phyloP scores from a whole-genome alignment of 2,329 filamentous ascomycete species.

The Venturia asperata region DNA sequence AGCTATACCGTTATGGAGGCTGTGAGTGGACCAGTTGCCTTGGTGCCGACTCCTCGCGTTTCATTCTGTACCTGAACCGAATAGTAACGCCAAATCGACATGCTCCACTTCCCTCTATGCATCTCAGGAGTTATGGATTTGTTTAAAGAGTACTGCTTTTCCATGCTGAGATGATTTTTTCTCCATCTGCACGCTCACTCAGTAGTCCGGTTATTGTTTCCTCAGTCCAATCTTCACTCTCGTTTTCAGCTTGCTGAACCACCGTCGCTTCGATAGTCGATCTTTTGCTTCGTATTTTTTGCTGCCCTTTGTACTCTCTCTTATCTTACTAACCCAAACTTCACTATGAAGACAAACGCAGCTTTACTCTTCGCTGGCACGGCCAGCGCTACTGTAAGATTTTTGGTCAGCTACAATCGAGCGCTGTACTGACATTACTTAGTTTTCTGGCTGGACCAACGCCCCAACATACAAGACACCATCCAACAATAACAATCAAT shows the following conservation, averaged over 20 bases:
- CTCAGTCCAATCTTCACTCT: slow-evolving; percentile 10
- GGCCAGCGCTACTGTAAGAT: slow-evolving; percentile 9
- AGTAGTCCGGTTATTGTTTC: not conserved
- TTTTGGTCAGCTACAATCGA: not conserved
- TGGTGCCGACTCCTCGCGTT: not conserved
- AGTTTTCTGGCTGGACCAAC: slow-evolving; percentile 39
- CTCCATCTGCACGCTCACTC: not conserved
- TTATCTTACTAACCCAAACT: slow-evolving; percentile 1
- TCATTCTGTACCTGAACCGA: not conserved
- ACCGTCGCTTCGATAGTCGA: slow-evolving; percentile 12
- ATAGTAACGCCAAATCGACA: not conserved
- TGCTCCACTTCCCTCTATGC: slow-evolving; percentile 5
- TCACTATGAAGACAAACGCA: slow-evolving; percentile 21
- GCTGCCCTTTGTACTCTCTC: not conserved
- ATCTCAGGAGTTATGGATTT: slow-evolving; percentile 1
- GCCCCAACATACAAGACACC: slow-evolving; percentile 58
- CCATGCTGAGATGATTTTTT: not conserved
- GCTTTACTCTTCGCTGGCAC: slow-evolving; percentile 13
- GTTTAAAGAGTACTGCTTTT: not conserved
- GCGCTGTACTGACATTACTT: not conserved
- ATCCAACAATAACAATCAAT: slow-evolving; percentile 68
- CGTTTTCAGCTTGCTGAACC: slow-evolving; percentile 11
- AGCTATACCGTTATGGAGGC: not conserved
- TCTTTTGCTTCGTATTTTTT: not conserved
- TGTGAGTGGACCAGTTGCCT: not conserved